These are phyloP conservation scores for Saccharomyces paradoxus DNA, from an alignment of 805 yeast species.

Conservation along the genomic window DNA sequence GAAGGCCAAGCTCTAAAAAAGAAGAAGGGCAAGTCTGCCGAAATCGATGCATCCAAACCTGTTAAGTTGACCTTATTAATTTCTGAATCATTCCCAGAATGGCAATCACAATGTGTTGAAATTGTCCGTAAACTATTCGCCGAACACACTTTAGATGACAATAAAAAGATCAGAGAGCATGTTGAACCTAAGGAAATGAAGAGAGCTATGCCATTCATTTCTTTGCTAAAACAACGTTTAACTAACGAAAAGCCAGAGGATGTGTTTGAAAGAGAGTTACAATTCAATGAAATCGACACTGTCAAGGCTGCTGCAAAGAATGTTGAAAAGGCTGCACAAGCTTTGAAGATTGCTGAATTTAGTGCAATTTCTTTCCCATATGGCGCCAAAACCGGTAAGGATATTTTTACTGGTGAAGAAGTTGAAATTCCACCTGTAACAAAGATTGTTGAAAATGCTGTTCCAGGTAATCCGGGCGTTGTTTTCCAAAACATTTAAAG, in stretches of 20 bases:
- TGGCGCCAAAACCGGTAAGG: conserved; percentile 56
- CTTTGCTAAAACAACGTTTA: conserved; percentile 75
- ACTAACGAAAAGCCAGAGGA: conserved; percentile 56
- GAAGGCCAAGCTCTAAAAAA: conserved; percentile 79
- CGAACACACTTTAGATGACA: conserved; percentile 54
- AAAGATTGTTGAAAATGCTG: conserved; percentile 71
- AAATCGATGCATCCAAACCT: conserved; percentile 67
- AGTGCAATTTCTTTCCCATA: conserved; percentile 55
- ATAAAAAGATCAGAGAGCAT: conserved; percentile 51
- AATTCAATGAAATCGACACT: conserved; percentile 68
- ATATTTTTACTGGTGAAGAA: conserved; percentile 59
- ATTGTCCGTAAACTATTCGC: conserved; percentile 72
- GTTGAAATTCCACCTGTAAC: conserved; percentile 53
- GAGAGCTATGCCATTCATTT: conserved; percentile 96
- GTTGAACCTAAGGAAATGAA: conserved; percentile 82
- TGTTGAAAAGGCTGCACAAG: conserved; percentile 58
- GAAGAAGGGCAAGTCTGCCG: conserved; percentile 77
- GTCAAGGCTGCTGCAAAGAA: conserved; percentile 48
- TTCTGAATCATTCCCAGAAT: conserved; percentile 81
- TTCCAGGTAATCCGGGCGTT: conserved; percentile 92
- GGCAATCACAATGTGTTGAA: conserved; percentile 78
- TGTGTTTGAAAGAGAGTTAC: conserved; percentile 84
- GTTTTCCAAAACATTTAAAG: conserved; percentile 53
- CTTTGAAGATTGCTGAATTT: conserved; percentile 45
- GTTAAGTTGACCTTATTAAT: conserved; percentile 64